Base-by-base conservation (phyloP, 2,329 filamentous ascomycete species). In the Fusarium sp. region DNA sequence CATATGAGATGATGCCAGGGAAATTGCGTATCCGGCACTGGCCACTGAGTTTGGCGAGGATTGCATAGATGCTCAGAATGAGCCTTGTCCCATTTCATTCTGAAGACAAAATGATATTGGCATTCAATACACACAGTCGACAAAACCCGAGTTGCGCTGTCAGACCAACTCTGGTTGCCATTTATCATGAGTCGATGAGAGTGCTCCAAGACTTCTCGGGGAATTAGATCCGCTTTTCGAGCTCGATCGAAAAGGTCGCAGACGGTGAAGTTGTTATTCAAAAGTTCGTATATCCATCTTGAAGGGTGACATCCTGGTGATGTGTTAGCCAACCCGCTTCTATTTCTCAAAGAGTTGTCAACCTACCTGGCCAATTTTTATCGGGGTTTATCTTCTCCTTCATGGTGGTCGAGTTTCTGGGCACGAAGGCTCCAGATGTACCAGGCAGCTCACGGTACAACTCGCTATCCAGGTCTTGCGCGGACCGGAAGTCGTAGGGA, bases 21-120 rank as follows among this genome's bases (percentile, higher is more conserved):
- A 35, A 77, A 79, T 41, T 71, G 64, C 24, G 70, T 61, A 31
- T 78, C 75, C 15, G 48, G 69, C 8, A 73, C 56, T 6, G 76
- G 77, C 77, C 77, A 79, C 15, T 55, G 57, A n/a, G 71, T 57
- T 25, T 77, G 72, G 6, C 63, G 63, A 4, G 68, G 52, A 31
- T 75, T 65, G 62, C 78, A 80, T 6, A 75, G 58, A 7, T 65
- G 58, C 5, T 68, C 57, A 6, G 46, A 34, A n/a, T 75, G 70
- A 3, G 61, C 46, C 13, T 70, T 62, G 4, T 76, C 70, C 73
- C 75, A 78, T 9, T 64, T 53, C 55, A 76, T 73, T 24, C 72
- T 76, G 64, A 80, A 75, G 46, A 79, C 70, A 47, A 80, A 79
- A 61, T 80, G 78, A 31, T 77, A 77, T 46, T 78, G 76, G 45